phyloP scores from a whole-genome alignment of 2,329 filamentous ascomycete species.

The Aspergillus brunneoviolaceus region DNA sequence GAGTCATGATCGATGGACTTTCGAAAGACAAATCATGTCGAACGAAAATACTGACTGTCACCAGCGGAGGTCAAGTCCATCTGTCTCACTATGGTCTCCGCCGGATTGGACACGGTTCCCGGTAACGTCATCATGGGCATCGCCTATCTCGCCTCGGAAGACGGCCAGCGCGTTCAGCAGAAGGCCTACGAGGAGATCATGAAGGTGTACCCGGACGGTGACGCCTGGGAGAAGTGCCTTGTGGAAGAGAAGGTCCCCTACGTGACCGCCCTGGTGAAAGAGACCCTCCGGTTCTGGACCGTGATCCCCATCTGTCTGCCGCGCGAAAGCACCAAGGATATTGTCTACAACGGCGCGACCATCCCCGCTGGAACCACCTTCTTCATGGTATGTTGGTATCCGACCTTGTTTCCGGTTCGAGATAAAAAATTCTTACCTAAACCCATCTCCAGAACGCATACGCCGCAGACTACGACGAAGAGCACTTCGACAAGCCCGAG shows the following conservation, averaged over 20 bases:
- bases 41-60: slow-evolving; percentile 6
- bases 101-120: slow-evolving; percentile 77
- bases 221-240: slow-evolving; percentile 74
- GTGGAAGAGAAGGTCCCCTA: slow-evolving; percentile 74
- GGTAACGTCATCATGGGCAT: slow-evolving; percentile 78
- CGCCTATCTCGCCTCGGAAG: slow-evolving; percentile 67
- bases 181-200: slow-evolving; percentile 70
- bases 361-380: slow-evolving; percentile 77
- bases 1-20: slow-evolving; percentile 11
- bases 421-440: neutral
- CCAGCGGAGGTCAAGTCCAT: slow-evolving; percentile 75
- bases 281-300: slow-evolving; percentile 74
- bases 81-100: slow-evolving; percentile 78
- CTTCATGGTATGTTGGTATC: slow-evolving; percentile 60
- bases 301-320: slow-evolving; percentile 79
- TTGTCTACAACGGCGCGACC: slow-evolving; percentile 63
- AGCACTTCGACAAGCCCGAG: slow-evolving; percentile 64
- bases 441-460: slow-evolving; percentile 59
- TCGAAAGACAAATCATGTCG: too few relatives aligned
- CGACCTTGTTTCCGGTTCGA: too few relatives aligned
- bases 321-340: slow-evolving; percentile 68
- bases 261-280: slow-evolving; percentile 74
- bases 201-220: slow-evolving; percentile 67
- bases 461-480: slow-evolving; percentile 69
- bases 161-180: slow-evolving; percentile 69